Percentiles rank a stretch among this genome's conserved stretches.
Evolutionary conservation across 2,329 filamentous ascomycete species (phyloP).

Genomic region (Aspergillus neoniger): DNA sequence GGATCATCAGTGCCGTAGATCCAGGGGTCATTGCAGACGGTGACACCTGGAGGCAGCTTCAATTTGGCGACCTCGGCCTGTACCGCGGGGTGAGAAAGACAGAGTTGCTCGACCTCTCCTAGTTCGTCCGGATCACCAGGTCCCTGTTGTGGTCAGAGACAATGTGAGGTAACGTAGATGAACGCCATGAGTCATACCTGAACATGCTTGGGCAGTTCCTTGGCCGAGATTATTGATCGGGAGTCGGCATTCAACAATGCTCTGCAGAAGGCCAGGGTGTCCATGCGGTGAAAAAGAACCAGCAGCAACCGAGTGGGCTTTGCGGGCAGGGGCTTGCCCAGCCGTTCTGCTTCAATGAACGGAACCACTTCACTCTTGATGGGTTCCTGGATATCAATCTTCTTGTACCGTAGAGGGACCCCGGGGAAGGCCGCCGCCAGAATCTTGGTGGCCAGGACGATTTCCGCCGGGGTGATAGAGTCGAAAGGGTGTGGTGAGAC

Average conservation of each 20-base stretch:
- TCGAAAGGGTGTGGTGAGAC: slow-evolving; percentile 42
- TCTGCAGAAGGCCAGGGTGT: slow-evolving; percentile 47
- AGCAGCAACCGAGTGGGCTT: slow-evolving; percentile 56
- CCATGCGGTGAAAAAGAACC: slow-evolving; percentile 50
- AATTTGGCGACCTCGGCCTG: slow-evolving; percentile 62
- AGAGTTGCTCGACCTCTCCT: slow-evolving; percentile 58
- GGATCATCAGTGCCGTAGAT: slow-evolving; percentile 61
- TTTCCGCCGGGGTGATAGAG: slow-evolving; percentile 43
- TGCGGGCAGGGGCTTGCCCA: slow-evolving; percentile 50
- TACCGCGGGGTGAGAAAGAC: slow-evolving; percentile 58
- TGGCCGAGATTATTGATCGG: slow-evolving; percentile 38
- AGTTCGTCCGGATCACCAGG: slow-evolving; percentile 63
- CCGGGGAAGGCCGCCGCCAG: slow-evolving; percentile 40
- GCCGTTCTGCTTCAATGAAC: slow-evolving; percentile 66
- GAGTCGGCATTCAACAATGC: slow-evolving; percentile 45
- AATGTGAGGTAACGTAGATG: neutral
- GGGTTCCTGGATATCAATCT: slow-evolving; percentile 67
- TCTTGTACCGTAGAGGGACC: slow-evolving; percentile 58
- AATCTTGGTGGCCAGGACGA: slow-evolving; percentile 42
- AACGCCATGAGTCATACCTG: slow-evolving; percentile 35
- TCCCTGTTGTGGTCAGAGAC: slow-evolving; percentile 49
- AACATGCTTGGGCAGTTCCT: slow-evolving; percentile 50
- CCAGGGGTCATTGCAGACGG: slow-evolving; percentile 65
- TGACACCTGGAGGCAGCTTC: slow-evolving; percentile 58
- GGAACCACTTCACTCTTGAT: slow-evolving; percentile 59